These are phyloP conservation scores for Chlamydomonas sphaeroides DNA, from an alignment of 139 green algal genomes.

Conservation along the genomic window DNA sequence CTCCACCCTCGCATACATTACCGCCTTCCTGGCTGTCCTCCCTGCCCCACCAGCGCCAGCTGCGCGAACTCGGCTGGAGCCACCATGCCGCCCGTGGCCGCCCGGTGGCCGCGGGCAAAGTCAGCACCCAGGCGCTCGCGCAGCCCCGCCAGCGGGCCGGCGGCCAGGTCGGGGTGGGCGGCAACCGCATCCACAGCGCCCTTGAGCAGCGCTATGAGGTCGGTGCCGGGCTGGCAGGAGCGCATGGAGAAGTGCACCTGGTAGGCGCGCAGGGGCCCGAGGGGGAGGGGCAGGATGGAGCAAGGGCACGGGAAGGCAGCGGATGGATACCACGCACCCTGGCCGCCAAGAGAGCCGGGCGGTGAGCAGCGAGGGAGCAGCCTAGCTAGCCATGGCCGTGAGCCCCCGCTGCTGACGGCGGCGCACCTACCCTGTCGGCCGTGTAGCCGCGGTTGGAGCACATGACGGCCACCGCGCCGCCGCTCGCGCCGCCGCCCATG, in stretches of 20 bases:
- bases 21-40: background rate
- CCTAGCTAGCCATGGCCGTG: too few relatives aligned
- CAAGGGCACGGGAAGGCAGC: too few relatives aligned
- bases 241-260: conserved; percentile 24
- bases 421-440: background rate
- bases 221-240: background rate
- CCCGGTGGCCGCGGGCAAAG: conserved; percentile 12
- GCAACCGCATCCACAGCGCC: background rate
- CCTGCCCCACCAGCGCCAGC: background rate
- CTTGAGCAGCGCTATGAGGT: background rate
- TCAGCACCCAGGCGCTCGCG: background rate
- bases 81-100: conserved; percentile 22
- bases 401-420: too few relatives aligned
- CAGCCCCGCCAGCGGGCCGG: background rate
- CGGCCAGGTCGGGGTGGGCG: background rate
- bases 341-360: too few relatives aligned
- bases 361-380: too few relatives aligned
- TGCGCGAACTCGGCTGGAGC: background rate
- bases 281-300: too few relatives aligned
- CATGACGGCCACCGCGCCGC: background rate
- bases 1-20: background rate
- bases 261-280: too few relatives aligned
- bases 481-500: background rate
- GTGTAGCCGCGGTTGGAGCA: conserved; percentile 9
- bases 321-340: too few relatives aligned